Percentiles rank a stretch among this genome's conserved stretches.
Evolutionary conservation across 768 basidiomycete species (phyloP).

Genomic region (Termitomyces sp.): DNA sequence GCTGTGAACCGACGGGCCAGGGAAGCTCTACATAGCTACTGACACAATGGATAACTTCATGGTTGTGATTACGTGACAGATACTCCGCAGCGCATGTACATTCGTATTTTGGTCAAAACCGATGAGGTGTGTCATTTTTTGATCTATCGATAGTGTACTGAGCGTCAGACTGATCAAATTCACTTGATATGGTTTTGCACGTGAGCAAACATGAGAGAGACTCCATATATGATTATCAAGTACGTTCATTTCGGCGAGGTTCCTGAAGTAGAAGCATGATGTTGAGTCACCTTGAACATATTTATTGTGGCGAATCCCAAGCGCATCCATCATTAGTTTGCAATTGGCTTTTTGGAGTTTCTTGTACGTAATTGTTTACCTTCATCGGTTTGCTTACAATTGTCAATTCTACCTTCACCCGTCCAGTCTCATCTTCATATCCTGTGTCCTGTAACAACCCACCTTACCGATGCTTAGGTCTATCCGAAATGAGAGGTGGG

Average conservation of each 20-base stretch:
- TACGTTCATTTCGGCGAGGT: constrained; percentile 65
- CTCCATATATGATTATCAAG: constrained; percentile 59
- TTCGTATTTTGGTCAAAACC: constrained; percentile 46
- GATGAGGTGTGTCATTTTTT: constrained; percentile 46
- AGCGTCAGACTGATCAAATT: constrained; percentile 41
- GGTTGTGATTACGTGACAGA: constrained; percentile 22
- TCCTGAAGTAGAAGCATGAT: constrained; percentile 33
- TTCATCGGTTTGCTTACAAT: not conserved
- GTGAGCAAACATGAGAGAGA: constrained; percentile 63
- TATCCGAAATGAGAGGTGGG: no score
- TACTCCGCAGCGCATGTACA: constrained; percentile 58
- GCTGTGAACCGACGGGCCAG: constrained; percentile 51
- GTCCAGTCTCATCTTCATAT: not conserved
- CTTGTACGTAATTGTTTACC: not conserved
- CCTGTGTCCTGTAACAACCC: not conserved
- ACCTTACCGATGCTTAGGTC: no score
- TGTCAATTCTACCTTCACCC: not conserved
- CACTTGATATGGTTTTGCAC: constrained; percentile 62
- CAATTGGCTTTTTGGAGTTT: not conserved
- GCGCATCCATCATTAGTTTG: not conserved
- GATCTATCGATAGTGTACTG: not conserved
- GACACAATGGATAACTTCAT: not conserved
- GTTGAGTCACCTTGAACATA: not conserved
- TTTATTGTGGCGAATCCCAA: not conserved
- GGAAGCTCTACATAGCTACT: constrained; percentile 19